Percentiles rank a stretch among this genome's conserved stretches.
Conservation (phyloP, 208 protist genomes). For the Herpetomonas tarakana region DNA sequence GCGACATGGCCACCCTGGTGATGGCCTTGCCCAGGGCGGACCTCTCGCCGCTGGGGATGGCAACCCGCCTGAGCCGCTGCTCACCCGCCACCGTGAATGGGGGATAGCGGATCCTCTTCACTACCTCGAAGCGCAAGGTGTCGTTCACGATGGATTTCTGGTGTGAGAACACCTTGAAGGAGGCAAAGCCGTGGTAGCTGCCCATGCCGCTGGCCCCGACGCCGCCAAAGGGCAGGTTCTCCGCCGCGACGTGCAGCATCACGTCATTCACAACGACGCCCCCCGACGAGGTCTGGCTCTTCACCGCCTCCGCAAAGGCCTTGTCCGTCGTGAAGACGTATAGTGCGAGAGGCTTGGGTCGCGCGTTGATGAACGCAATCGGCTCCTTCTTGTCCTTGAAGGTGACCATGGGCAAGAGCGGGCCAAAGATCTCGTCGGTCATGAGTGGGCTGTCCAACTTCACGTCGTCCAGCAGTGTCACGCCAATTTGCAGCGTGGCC, state of each 20-base stretch:
- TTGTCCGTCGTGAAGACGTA: constrained; percentile 87
- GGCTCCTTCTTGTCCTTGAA: constrained; percentile 45
- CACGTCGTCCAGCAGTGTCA: constrained; percentile 77
- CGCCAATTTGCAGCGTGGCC: constrained; percentile 55
- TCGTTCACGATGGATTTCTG: constrained; percentile 20
- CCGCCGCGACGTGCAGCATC: constrained; percentile 39
- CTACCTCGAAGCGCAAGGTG: constrained; percentile 12
- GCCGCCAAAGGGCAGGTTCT: constrained; percentile 89
- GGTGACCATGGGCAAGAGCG: constrained; percentile 79
- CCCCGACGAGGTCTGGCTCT: constrained; percentile 41
- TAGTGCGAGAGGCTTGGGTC: constrained; percentile 79
- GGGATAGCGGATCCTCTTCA: constrained; percentile 24
- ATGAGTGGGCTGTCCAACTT: constrained; percentile 40
- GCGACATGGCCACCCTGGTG: not conserved
- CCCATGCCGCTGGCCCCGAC: constrained; percentile 89
- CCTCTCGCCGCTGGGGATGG: not conserved
- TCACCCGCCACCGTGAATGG: constrained; percentile 20
- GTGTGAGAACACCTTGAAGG: constrained; percentile 80
- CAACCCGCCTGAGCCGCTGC: not conserved
- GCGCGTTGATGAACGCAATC: constrained; percentile 52
- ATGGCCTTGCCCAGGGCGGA: not conserved
- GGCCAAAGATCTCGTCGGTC: constrained; percentile 94
- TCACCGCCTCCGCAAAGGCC: constrained; percentile 26
- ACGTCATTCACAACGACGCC: constrained; percentile 65
- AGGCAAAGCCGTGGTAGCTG: constrained; percentile 69